Evolutionary conservation across 257 asterid genomes (phyloP), one percentile per base, ranked within the genome.

Genomic region (Salvia hispanica): DNA sequence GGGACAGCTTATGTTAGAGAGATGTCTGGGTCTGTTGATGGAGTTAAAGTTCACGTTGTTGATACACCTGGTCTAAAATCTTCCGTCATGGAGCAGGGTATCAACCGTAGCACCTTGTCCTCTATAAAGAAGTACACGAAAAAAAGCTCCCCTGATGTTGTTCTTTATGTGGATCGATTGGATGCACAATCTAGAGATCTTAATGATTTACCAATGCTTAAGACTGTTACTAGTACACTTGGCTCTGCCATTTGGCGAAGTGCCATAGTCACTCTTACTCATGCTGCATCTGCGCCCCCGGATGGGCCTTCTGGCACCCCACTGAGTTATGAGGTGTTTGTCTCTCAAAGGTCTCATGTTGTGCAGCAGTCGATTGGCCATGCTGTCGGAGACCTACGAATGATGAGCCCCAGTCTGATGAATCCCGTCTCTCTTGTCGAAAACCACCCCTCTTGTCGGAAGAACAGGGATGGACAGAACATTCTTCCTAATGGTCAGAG

Each of bases 271-370:
- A 88, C 99, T 31, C 89, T 93, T 14, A 90, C 99, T 21, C 99
- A 93, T 71, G 96, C 85, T 63, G 89, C 95, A 47, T 90, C 92
- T 13, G 99, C 99, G 1, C 99, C 99, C 7, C 97, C 99, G 21
- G 99, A 93, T 52, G 99, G 99, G 14, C 95, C 95, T 33, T 72
- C 94, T 3, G 99, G 99, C 18, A 42, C 84, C 58, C 96, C 99
- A 45, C 70, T 93, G 76, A 85, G 96, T 79, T 93, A 90, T 47
- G 99, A 93, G 58, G 83, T 76, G 11, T 90, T 93, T 21, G 89
- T 88, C 50, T 75, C 94, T 37, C 99, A 93, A 65, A 84, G 99
- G 72, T 93, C 99, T 71, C 99, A 87, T 50, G 83, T 90, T 59
- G 89, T 88, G 53, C 99, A 93, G 83, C 99, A 88, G 80, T 85